Percentiles rank a stretch among this genome's conserved stretches.
Conservation (phyloP, 108 stramenopile species). For the Cylindrotheca closterium region DNA sequence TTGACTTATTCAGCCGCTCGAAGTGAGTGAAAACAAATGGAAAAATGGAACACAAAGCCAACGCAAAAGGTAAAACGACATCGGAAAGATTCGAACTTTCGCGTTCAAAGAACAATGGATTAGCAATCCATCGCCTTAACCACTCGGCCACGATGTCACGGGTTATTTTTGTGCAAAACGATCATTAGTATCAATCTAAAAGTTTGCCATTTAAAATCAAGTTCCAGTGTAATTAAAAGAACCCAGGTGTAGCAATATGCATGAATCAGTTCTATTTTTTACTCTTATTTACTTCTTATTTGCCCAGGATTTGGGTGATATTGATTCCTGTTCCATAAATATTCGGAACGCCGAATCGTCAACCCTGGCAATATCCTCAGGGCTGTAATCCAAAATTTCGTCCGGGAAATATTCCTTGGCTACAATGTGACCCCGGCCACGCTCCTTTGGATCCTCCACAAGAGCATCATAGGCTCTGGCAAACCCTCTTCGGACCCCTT, state of each 20-base stretch:
- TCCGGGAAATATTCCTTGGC: constrained; percentile 78
- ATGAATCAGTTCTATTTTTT: no score
- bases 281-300: no score
- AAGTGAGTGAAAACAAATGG: no score
- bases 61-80: constrained; percentile 11
- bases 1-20: no score
- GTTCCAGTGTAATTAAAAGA: no score
- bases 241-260: no score
- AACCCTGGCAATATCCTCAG: constrained; percentile 18
- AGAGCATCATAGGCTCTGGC: constrained; percentile 90
- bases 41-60: no score
- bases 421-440: constrained; percentile 62
- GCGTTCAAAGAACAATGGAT: constrained; percentile 3
- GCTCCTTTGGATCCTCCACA: constrained; percentile 74
- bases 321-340: constrained; percentile 15
- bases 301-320: constrained; percentile 21
- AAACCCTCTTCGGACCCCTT: constrained; percentile 86
- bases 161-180: no score
- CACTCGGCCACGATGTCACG: background rate
- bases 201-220: background rate
- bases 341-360: constrained; percentile 21
- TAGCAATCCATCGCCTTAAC: constrained; percentile 1
- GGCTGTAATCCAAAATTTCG: constrained; percentile 84
- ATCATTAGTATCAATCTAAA: background rate
- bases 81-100: constrained; percentile 16